phyloP scores from a whole-genome alignment of 306 rosid species.

The Trichosanthes cucumerina region DNA sequence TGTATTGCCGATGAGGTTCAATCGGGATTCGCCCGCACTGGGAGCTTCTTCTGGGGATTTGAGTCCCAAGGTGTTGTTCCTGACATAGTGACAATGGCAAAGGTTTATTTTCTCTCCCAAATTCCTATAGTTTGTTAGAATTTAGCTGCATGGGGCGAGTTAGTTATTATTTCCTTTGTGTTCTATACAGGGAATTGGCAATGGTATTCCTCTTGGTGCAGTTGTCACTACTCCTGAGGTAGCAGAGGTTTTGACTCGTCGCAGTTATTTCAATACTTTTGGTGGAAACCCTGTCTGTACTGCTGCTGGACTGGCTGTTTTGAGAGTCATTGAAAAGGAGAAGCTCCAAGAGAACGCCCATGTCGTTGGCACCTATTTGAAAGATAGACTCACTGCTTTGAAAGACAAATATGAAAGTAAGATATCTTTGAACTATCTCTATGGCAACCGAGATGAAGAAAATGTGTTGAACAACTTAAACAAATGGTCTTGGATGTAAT shows the following conservation, averaged over 20 bases:
- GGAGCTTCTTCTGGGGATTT: conserved; percentile 91
- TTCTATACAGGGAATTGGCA: conserved; percentile 68
- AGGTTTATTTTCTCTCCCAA: conserved; percentile 34
- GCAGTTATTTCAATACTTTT: conserved; percentile 80
- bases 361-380: conserved; percentile 60
- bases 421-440: not conserved
- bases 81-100: conserved; percentile 92
- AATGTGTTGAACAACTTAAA: not conserved
- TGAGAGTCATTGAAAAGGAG: conserved; percentile 78
- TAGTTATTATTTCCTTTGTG: conserved; percentile 11
- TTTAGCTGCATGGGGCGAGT: not conserved
- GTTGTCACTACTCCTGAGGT: conserved; percentile 93
- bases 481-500: not conserved
- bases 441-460: not conserved
- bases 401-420: conserved; percentile 73
- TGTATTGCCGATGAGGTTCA: conserved; percentile 96
- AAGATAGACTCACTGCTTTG: conserved; percentile 49
- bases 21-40: conserved; percentile 77
- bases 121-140: not conserved
- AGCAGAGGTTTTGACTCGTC: conserved; percentile 61
- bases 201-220: conserved; percentile 97
- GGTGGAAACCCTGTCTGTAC: conserved; percentile 93
- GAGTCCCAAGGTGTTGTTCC: conserved; percentile 89
- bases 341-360: conserved; percentile 78
- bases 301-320: conserved; percentile 86